Evolutionary conservation across 352 stramenopile genomes (phyloP), one percentile per base, ranked within the genome.

Genomic region (Stramenopiles sp.): DNA sequence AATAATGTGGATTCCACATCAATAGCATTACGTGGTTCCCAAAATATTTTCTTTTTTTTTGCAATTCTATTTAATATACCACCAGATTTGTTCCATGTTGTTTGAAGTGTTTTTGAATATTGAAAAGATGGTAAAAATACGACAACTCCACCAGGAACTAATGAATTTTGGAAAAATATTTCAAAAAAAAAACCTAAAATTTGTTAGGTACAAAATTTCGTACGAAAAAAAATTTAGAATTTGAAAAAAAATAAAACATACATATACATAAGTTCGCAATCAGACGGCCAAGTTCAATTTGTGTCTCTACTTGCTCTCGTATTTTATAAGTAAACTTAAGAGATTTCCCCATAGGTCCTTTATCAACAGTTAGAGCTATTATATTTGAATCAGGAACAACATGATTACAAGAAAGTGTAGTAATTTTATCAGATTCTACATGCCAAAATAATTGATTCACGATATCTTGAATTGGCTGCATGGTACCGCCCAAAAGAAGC

Each of bases 121-220:
- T n/a, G n/a, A n/a, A n/a, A n/a, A n/a, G n/a, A n/a, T 18, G 81
- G 66, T 36, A 97, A 68, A 53, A 98, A 97, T 1, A 94, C 74
- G 3, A 96, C 83, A 18, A 96, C 48, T 7, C 86, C 86, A 23
- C 67, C 59, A n/a, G n/a, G n/a, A n/a, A n/a, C n/a, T n/a, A n/a
- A n/a, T n/a, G n/a, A n/a, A n/a, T n/a, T n/a, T n/a, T n/a, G n/a
- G n/a, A n/a, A n/a, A n/a, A n/a, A n/a, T n/a, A n/a, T n/a, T n/a
- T n/a, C n/a, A n/a, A n/a, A n/a, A n/a, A n/a, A n/a, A n/a, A n/a
- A n/a, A n/a, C n/a, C n/a, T n/a, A n/a, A n/a, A n/a, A n/a, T n/a
- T n/a, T n/a, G n/a, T n/a, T n/a, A n/a, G n/a, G n/a, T n/a, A n/a
- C n/a, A n/a, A n/a, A n/a, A n/a, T n/a, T n/a, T n/a, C n/a, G n/a